A percentile compares a stretch with the other conserved stretches of the same genome.
These are phyloP conservation scores for Solanum okadae DNA, from an alignment of 257 asterid genomes.

Conservation along the genomic window DNA sequence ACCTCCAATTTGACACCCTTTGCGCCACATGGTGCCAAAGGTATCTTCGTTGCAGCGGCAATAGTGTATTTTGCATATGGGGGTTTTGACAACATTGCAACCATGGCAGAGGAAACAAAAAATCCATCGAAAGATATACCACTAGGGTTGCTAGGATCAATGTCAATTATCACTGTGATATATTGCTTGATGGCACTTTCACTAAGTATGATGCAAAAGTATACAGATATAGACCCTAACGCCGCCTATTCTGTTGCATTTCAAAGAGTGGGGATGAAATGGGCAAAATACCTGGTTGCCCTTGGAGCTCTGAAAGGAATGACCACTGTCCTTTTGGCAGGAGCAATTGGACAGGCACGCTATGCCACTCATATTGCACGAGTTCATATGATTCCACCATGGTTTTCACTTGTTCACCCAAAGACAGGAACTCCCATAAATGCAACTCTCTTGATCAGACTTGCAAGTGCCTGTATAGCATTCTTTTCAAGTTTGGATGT, in stretches of 20 bases:
- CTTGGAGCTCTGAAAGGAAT: conserved; percentile 58
- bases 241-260: conserved; percentile 52
- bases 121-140: conserved; percentile 48
- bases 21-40: conserved; percentile 36
- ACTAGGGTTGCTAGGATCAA: conserved; percentile 45
- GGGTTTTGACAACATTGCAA: conserved; percentile 47
- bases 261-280: conserved; percentile 47
- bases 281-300: conserved; percentile 53
- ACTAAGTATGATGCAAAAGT: conserved; percentile 44
- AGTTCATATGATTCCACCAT: conserved; percentile 58
- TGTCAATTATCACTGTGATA: conserved; percentile 55
- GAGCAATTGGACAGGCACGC: conserved; percentile 54
- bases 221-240: conserved; percentile 32
- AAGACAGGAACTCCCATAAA: conserved; percentile 58
- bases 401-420: conserved; percentile 55
- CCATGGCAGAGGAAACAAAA: conserved; percentile 56
- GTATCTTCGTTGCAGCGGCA: conserved; percentile 53
- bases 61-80: conserved; percentile 48
- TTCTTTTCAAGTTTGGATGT: conserved; percentile 46
- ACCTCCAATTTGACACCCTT: conserved; percentile 39
- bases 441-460: conserved; percentile 36
- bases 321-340: conserved; percentile 51
- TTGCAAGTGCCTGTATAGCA: conserved; percentile 32
- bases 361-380: conserved; percentile 49
- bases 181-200: conserved; percentile 59